phyloP scores from a whole-genome alignment of 1,284 basidiomycete genomes.

The Paramarasmius palmivorus region DNA sequence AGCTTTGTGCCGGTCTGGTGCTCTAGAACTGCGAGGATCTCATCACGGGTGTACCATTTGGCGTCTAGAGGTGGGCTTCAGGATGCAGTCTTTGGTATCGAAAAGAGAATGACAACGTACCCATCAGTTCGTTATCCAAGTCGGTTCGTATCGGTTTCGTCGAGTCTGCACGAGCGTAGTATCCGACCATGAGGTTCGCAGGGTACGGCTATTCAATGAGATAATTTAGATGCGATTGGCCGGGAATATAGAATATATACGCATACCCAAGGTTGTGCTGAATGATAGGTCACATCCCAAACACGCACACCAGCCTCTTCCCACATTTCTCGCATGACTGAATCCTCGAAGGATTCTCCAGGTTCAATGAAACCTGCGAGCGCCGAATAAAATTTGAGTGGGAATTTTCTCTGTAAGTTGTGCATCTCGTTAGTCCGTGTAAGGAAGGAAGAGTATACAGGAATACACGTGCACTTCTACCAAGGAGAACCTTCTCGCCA shows the following conservation, averaged over 20 bases:
- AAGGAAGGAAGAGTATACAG: not conserved
- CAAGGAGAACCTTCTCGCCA: conserved; percentile 83
- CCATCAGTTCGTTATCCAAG: conserved; percentile 95
- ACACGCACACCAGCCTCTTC: conserved; percentile 93
- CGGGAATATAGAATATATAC: conserved; percentile 3
- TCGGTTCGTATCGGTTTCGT: conserved; percentile 79
- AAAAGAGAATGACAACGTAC: conserved; percentile 39
- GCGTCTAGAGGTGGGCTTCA: conserved; percentile 60
- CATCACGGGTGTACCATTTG: conserved; percentile 81
- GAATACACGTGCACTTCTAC: conserved; percentile 67
- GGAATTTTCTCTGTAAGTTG: conserved; percentile 59
- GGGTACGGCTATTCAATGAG: conserved; percentile 69
- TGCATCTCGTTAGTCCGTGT: not conserved
- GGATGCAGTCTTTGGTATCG: not conserved
- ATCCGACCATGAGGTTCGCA: conserved; percentile 90
- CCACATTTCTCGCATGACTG: conserved; percentile 90
- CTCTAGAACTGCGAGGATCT: conserved; percentile 66
- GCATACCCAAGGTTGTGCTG: conserved; percentile 79
- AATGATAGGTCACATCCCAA: conserved; percentile 85
- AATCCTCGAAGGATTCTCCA: conserved; percentile 94
- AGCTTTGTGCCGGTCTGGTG: conserved; percentile 58
- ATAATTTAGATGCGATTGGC: not conserved
- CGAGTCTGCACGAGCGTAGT: conserved; percentile 78
- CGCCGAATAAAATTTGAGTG: conserved; percentile 79
- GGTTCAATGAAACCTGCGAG: conserved; percentile 92